Evolutionary conservation across 768 basidiomycete genomes (phyloP).

Genomic region (Lepiota brunneoincarnata): DNA sequence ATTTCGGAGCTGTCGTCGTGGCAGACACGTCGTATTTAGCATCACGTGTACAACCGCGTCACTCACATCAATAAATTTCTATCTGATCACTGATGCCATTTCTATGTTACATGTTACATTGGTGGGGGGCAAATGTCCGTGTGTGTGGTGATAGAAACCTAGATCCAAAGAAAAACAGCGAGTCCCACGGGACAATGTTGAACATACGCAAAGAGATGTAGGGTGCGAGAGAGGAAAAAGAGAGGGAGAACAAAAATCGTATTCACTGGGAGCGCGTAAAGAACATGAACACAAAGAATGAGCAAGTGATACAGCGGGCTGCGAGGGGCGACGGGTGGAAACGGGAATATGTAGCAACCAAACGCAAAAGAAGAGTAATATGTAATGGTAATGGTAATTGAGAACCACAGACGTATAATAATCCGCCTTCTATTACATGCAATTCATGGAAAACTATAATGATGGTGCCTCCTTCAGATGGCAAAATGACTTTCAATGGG

Average conservation of each 20-base stretch:
- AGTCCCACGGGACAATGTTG: too few relatives aligned
- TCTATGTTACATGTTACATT: too few relatives aligned
- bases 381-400: background rate
- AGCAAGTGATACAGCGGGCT: slow-evolving; percentile 9
- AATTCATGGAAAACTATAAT: slow-evolving; percentile 47
- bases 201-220: background rate
- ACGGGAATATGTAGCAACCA: slow-evolving; percentile 3
- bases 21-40: slow-evolving; percentile 30
- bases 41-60: slow-evolving; percentile 6
- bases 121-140: too few relatives aligned
- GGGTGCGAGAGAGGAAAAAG: background rate
- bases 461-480: slow-evolving; percentile 71
- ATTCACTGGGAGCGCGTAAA: background rate
- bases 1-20: slow-evolving; percentile 24
- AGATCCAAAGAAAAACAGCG: too few relatives aligned
- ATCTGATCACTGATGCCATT: too few relatives aligned
- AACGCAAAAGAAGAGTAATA: background rate
- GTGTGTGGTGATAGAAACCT: too few relatives aligned
- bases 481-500: slow-evolving; percentile 30
- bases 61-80: background rate
- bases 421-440: slow-evolving; percentile 53
- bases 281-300: background rate
- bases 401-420: slow-evolving; percentile 5
- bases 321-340: background rate
- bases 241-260: background rate